Conservation (phyloP, 306 rosid species). For the Acacia confusa region DNA sequence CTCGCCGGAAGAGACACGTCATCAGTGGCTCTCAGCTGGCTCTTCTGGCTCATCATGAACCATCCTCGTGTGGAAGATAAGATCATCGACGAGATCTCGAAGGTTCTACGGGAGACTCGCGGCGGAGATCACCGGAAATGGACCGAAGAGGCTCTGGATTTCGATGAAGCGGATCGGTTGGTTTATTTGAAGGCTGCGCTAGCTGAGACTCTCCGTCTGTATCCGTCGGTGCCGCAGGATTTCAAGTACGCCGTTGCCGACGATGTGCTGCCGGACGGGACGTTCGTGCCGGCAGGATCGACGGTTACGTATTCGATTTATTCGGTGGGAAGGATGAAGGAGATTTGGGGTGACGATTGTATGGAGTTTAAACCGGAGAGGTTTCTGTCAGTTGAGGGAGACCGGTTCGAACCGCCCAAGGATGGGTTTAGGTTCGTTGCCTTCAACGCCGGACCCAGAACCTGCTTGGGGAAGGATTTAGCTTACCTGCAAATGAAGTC, state of each 20-base stretch:
- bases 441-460: slow-evolving; percentile 93
- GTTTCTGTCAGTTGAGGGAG: slow-evolving; percentile 59
- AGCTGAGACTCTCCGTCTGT: slow-evolving; percentile 79
- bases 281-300: slow-evolving; percentile 83
- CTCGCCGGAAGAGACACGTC: slow-evolving; percentile 99
- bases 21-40: slow-evolving; percentile 92
- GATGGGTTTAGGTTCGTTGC: slow-evolving; percentile 79
- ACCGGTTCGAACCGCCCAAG: slow-evolving; percentile 83
- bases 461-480: slow-evolving; percentile 89
- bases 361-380: slow-evolving; percentile 90
- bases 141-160: slow-evolving; percentile 68
- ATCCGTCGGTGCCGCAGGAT: slow-evolving; percentile 90
- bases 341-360: slow-evolving; percentile 93
- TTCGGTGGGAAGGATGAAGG: slow-evolving; percentile 85
- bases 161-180: slow-evolving; percentile 75
- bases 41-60: slow-evolving; percentile 87
- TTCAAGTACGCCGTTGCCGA: slow-evolving; percentile 68
- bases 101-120: slow-evolving; percentile 55
- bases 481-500: slow-evolving; percentile 97
- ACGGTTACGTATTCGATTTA: slow-evolving; percentile 92
- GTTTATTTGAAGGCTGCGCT: slow-evolving; percentile 80
- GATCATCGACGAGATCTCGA: slow-evolving; percentile 53
- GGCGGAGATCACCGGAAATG: slow-evolving; percentile 50
- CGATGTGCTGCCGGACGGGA: slow-evolving; percentile 86
- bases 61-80: slow-evolving; percentile 61